Conservation (phyloP, 2,329 filamentous ascomycete species). For the Trichoderma gracile region DNA sequence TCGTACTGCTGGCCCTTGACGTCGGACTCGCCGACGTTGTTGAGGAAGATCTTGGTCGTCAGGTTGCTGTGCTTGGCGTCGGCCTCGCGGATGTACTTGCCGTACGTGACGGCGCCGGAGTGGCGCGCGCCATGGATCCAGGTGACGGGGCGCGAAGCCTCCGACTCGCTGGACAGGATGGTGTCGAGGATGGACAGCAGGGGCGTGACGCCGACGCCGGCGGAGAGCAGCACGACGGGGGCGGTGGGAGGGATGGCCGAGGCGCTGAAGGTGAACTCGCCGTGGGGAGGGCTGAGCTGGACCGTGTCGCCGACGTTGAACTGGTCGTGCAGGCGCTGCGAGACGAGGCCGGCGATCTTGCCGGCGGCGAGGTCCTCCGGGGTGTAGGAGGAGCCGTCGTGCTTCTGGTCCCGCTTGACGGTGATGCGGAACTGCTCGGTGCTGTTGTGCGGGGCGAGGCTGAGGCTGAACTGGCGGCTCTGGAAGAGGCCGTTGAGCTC, state of each 20-base stretch:
- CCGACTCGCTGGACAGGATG: constrained; percentile 38
- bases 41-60: constrained; percentile 57
- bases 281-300: constrained; percentile 57
- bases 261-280: constrained; percentile 62
- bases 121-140: constrained; percentile 64
- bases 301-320: constrained; percentile 54
- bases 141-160: constrained; percentile 49
- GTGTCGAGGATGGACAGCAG: constrained; percentile 65
- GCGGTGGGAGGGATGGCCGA: constrained; percentile 44
- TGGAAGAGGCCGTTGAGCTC: constrained; percentile 61
- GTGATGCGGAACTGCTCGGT: constrained; percentile 69
- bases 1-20: constrained; percentile 58
- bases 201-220: constrained; percentile 68
- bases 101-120: constrained; percentile 56
- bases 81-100: constrained; percentile 50
- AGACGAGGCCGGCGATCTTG: constrained; percentile 50
- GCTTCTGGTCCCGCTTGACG: constrained; percentile 64
- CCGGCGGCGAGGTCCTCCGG: constrained; percentile 39
- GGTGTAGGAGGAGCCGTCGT: constrained; percentile 30
- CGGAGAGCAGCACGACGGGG: constrained; percentile 66
- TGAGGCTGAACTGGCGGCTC: constrained; percentile 74
- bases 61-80: constrained; percentile 41
- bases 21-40: constrained; percentile 47
- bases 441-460: constrained; percentile 52
- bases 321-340: constrained; percentile 53